Base-by-base conservation (phyloP, 805 yeast genomes). In the Kregervanrija fluxuum region DNA sequence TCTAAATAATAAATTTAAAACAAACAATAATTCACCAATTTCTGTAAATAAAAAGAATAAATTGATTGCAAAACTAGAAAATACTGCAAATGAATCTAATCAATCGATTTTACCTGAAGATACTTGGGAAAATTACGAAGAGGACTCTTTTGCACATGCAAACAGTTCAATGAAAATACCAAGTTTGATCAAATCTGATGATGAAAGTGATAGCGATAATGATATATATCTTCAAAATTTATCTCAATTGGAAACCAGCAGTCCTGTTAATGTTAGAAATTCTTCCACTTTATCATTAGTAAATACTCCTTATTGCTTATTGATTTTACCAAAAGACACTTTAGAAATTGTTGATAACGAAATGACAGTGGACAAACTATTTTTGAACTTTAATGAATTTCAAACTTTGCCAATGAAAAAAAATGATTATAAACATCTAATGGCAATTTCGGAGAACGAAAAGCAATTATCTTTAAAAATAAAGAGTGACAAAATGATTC, bases 391-490 rank as follows among this genome's bases (percentile, higher is more conserved):
- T n/a, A 22, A 42, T 5, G 36, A 44, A 11, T 49, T 43, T 36
- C 38, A 49, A 30, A 36, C 47, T 13, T 52, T 62, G 3, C 54
- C 58, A 4, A 35, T 56, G 8, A 37, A 52, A 11, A 37, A 46
- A 34, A 37, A 30, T 30, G 50, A 50, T 28, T 64, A 57, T 41
- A 54, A 56, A 3, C 50, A 47, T 2, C 45, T 69, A 38, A 40
- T 53, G 30, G 49, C 31, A 28, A 33, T 37, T 14, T 15, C 30
- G 11, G 11, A 38, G 3, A 32, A 30, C 3, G 34, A 30, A 12
- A 32, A 32, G 11, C 13, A 11, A 32, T 12, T 12, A 6, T 32
- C 33, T 32, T 22, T 22, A 22, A 22, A 22, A 22, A 6, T 22
- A 5, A 22, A 22, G 28, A 8, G 28, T 8, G 28, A 22, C 28